phyloP scores from a whole-genome alignment of 1,284 basidiomycete genomes.

The Ganoderma leucocontextum region DNA sequence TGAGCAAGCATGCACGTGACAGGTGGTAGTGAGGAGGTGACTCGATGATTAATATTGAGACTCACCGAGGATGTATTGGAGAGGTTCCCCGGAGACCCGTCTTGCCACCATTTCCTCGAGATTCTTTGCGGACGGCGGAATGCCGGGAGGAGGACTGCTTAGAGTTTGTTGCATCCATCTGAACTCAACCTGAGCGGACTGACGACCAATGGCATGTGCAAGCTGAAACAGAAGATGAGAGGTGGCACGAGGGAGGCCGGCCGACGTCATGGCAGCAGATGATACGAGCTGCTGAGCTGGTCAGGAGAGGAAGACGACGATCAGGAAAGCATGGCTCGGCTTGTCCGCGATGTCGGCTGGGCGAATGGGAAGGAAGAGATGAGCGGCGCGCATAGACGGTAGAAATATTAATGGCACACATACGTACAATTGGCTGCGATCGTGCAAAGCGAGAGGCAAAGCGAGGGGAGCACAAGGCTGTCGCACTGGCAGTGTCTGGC shows the following conservation, averaged over 20 bases:
- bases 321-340: constrained; percentile 6
- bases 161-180: constrained; percentile 67
- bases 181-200: constrained; percentile 61
- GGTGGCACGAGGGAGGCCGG: background rate
- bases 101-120: constrained; percentile 61
- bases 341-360: constrained; percentile 36
- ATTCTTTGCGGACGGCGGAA: constrained; percentile 31
- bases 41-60: constrained; percentile 2
- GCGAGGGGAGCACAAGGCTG: constrained; percentile 3
- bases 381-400: background rate
- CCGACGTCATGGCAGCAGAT: background rate
- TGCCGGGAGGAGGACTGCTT: constrained; percentile 3
- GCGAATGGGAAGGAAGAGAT: background rate
- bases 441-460: background rate
- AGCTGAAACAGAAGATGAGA: constrained; percentile 45
- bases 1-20: background rate
- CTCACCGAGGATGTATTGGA: constrained; percentile 92
- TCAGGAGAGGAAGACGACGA: constrained; percentile 1
- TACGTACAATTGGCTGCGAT: background rate
- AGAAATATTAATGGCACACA: background rate
- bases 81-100: constrained; percentile 74
- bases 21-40: background rate
- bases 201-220: constrained; percentile 49
- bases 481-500: background rate
- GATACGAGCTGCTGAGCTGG: background rate